A percentile compares a stretch with the other conserved stretches of the same genome.
phyloP scores from a whole-genome alignment of 2,329 filamentous ascomycete species.

The Ceratocystis alfenasii region DNA sequence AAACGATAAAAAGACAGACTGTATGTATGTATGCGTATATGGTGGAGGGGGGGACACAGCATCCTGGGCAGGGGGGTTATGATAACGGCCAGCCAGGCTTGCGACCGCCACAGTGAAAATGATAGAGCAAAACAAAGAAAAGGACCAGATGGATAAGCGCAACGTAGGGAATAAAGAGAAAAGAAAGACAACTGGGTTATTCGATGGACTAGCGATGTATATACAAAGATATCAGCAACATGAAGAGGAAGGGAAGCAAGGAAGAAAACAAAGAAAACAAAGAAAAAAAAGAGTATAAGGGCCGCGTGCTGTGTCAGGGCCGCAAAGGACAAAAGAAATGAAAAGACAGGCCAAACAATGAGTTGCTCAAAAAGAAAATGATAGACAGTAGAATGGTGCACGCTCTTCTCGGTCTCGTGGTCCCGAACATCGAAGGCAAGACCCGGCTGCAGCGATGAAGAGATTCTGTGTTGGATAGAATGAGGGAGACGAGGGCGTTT shows the following conservation, averaged over 20 bases:
- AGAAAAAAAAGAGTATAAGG: neutral
- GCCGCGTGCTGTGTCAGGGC: neutral
- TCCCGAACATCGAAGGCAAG: neutral
- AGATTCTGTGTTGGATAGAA: too few species aligned
- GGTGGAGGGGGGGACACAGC: too few species aligned
- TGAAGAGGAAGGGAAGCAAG: neutral
- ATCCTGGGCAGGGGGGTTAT: too few species aligned
- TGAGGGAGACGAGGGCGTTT: too few species aligned
- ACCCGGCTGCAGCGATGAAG: too few species aligned
- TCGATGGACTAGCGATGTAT: neutral
- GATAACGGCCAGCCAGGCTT: neutral
- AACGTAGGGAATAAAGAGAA: slow-evolving; percentile 4
- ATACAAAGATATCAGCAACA: neutral
- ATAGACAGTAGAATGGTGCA: neutral
- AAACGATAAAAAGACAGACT: neutral
- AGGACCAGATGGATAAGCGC: neutral
- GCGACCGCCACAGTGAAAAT: neutral
- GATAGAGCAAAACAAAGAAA: neutral
- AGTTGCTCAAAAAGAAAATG: slow-evolving; percentile 10
- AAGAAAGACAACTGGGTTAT: neutral
- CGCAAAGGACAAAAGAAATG: neutral
- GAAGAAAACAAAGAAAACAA: neutral
- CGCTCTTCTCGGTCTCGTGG: neutral
- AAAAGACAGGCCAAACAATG: neutral
- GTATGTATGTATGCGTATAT: neutral